Evolutionary conservation across 352 stramenopile species (phyloP).

Genomic region (Salisapilia sapeloensis): DNA sequence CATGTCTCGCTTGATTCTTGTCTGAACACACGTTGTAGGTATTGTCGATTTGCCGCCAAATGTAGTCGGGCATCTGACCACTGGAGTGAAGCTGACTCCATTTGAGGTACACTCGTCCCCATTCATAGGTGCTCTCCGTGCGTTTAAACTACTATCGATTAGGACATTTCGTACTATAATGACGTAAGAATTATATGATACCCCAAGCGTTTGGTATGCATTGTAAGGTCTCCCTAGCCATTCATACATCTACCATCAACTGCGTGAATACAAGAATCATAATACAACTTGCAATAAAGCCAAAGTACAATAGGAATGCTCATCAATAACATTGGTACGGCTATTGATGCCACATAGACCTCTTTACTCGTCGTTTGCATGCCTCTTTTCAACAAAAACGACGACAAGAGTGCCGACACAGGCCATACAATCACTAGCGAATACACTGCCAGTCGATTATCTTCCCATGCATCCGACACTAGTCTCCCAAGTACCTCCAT

Average conservation of each 20-base stretch:
- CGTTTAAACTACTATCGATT: conserved; percentile 22
- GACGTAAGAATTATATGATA: conserved; percentile 1
- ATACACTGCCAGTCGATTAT: conserved; percentile 21
- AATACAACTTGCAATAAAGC: no score
- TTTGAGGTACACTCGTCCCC: conserved; percentile 45
- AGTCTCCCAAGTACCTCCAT: no score
- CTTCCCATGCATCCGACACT: conserved; percentile 23
- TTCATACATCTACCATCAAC: no score
- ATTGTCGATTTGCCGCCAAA: conserved; percentile 28
- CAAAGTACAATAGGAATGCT: conserved; percentile 15
- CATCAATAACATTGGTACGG: conserved; percentile 19
- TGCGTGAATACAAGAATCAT: no score
- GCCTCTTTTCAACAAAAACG: conserved; percentile 13
- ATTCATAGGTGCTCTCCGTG: conserved; percentile 23
- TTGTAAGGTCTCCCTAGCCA: no score
- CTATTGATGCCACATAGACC: conserved; percentile 21
- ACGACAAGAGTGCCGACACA: conserved; percentile 12
- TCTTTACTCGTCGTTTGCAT: conserved; percentile 21
- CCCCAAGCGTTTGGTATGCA: no score
- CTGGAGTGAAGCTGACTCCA: conserved; percentile 24
- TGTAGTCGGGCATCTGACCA: conserved; percentile 25
- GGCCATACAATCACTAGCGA: conserved; percentile 26
- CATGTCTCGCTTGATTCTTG: neutral
- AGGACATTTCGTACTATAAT: neutral
- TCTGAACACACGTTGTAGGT: conserved; percentile 36